Base-by-base conservation (phyloP, 164 flowering plant species). In the Dillenia suffruticosa region DNA sequence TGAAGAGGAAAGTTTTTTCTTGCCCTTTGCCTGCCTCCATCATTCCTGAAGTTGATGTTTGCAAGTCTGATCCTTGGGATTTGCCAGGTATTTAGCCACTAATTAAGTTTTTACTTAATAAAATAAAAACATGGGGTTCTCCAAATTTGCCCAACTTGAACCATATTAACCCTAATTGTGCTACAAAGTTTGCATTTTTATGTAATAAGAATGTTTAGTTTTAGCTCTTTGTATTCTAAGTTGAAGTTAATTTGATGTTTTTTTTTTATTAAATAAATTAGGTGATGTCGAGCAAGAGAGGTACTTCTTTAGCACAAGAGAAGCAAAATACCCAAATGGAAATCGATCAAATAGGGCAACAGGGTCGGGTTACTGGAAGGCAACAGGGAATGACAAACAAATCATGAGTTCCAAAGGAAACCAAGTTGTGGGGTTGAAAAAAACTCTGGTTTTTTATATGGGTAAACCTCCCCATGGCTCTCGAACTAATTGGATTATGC, bases 401-500 rank as follows among this genome's bases (percentile, higher is more conserved):
- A 73, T 87, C 58, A 70, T 73, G 9, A 56, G 66, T n/a, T 55
- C 73, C 0, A 74, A 52, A 26, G 56, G 72, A 22, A 69, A 71
- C 49, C 72, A 71, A 54, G 65, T 84, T 12, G 81, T 81, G 50
- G 93, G 93, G 46, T 68, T 87, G 86, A 87, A 84, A 69, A 87
- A 87, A 58, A 87, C 90, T 26, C 82, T 87, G 40, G 90, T 87
- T 64, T 87, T 87, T 49, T 84, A 87, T 58, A 71, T 77, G 70
- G 92, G 92, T 16, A 87, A 87, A 64, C 83, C 92, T 15, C 88
- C 86, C 1, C 74, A 83, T 56, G 93, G 88, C 2, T 40, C 72
- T 15, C 72, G 89, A 53, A 83, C 93, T 45, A 81, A 87, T 46
- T 87, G 93, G 93, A 69, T 87, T 56, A 87, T 87, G 93, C 93